Evolutionary conservation across 306 rosid genomes (phyloP), one percentile per base, ranked within the genome.

Genomic region (Casuarina glauca): DNA sequence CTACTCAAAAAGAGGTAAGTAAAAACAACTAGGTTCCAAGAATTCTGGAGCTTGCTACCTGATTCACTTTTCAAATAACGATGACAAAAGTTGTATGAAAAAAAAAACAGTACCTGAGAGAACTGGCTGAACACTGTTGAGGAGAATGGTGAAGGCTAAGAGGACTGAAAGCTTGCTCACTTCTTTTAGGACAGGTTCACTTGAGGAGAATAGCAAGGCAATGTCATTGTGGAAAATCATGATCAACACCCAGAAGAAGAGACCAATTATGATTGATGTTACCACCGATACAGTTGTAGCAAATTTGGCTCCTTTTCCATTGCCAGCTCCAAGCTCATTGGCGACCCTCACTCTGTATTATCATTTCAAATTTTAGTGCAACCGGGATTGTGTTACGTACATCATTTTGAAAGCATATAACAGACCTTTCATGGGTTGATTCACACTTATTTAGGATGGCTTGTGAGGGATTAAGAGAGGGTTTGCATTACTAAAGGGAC

Each of bases 291-390:
- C 93, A 5, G 0, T 61, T 1, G 97, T 90, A 0, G 98, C 98
- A 85, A 91, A 91, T 54, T 82, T 88, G 20, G 98, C 98, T 62
- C 87, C 93, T 80, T 80, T 88, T 1, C 93, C 93, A 46, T 91
- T 93, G 39, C 97, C 96, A 55, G 93, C 93, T 79, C 97, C 98
- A 7, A 93, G 93, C 78, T 93, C 98, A 58, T 91, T 90, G 49
- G 97, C 91, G 10, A 93, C 98, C 74, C 98, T 86, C 75, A 91
- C 98, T 84, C 98, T 91, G 81, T 69, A 70, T 0, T n/a, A 35
- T 72, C 43, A 68, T 32, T 66, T 26, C 32, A 26, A 26, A 26
- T 26, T 26, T 26, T 26, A 26, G 32, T 26, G 32, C 32, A 26
- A 26, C 32, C 0, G 32, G 32, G 32, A 26, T 26, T 26, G 32